Evolutionary conservation across 257 asterid genomes (phyloP), one percentile per base, ranked within the genome.

Genomic region (Lantana camara): DNA sequence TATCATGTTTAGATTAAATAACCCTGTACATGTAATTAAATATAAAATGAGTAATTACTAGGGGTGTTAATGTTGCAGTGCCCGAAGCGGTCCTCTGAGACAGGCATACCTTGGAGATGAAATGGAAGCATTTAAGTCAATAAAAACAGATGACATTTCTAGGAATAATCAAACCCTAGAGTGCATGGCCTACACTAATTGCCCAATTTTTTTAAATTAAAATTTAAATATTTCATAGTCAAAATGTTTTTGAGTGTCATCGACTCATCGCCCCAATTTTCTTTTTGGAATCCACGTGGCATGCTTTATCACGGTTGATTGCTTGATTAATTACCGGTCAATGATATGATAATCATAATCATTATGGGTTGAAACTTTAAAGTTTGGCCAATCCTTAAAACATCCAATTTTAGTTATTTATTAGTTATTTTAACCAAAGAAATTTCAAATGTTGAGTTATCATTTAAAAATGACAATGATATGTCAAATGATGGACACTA

Each of bases 61-160:
- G 17, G 63, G 69, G 70, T 66, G 12, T 66, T 27, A 5, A 2
- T 27, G 41, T 62, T 46, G 79, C 37, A 59, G 64, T 20, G 66
- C 57, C 52, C 70, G 84, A 71, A 83, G 73, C 75, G 82, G 82
- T 42, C 75, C 45, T n/a, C 63, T 62, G 34, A 37, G 71, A 68
- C 79, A 74, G 77, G 74, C 80, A 80, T 71, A 72, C 22, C 34
- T 57, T 40, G 68, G 60, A 41, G 51, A 57, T 59, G 50, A 71
- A 70, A 61, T 48, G 65, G 71, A 69, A 68, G 77, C 75, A 71
- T 71, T 76, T 41, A 76, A 71, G 72, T 71, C 81, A 71, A 71
- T 67, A 46, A 37, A 67, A 71, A 57, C 74, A 66, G 71, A 75
- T 24, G 49, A 52, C 58, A 54, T 59, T 62, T 67, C 75, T 71